phyloP scores from a whole-genome alignment of 1,139 yeast genomes.

The Protomyces gravidus region DNA sequence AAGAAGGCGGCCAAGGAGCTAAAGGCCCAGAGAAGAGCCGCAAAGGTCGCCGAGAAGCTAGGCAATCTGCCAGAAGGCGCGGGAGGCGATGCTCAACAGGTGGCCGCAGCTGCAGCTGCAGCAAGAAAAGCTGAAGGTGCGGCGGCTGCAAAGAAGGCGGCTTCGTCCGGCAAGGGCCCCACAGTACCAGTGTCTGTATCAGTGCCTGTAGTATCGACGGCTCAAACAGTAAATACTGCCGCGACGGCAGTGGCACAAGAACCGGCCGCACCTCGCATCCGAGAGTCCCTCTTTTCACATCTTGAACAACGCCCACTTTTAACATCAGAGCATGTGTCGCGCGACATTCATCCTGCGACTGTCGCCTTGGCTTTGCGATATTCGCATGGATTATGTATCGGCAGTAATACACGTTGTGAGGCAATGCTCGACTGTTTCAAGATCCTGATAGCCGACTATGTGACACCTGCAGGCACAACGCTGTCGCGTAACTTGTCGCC shows the following conservation, averaged over 20 bases:
- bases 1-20: slow-evolving; percentile 15
- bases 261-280: neutral
- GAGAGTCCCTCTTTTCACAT: slow-evolving; percentile 67
- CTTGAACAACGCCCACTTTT: slow-evolving; percentile 54
- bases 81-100: slow-evolving; percentile 1
- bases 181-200: slow-evolving; percentile 34
- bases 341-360: slow-evolving; percentile 82
- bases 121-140: neutral
- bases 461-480: slow-evolving; percentile 80
- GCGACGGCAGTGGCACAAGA: neutral
- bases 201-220: neutral
- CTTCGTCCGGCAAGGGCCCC: neutral
- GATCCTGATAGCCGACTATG: slow-evolving; percentile 69
- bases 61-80: neutral
- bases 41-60: slow-evolving; percentile 16
- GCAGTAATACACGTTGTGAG: slow-evolving; percentile 78
- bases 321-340: slow-evolving; percentile 41
- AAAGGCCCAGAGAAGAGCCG: slow-evolving; percentile 23
- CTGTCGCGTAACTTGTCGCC: slow-evolving; percentile 83
- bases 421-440: slow-evolving; percentile 85
- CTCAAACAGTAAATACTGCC: neutral
- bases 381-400: slow-evolving; percentile 80
- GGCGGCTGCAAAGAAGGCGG: slow-evolving; percentile 28
- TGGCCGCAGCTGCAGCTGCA: neutral
- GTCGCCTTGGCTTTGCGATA: slow-evolving; percentile 72